These are phyloP conservation scores for Silene latifolia DNA, from an alignment of 148 eudicot species.

Conservation along the genomic window DNA sequence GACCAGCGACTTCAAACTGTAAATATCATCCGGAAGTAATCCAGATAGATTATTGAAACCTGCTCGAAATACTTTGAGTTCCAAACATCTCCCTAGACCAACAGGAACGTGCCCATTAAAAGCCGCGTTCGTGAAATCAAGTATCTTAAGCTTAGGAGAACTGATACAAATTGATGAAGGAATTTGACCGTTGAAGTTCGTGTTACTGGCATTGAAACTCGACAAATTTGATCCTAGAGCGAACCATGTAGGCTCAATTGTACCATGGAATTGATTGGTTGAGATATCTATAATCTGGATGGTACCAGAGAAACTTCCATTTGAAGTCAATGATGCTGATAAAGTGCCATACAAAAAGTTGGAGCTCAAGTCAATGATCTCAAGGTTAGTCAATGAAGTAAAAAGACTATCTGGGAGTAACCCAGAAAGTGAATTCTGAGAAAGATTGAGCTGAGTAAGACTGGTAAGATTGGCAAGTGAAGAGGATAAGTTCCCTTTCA, in stretches of 20 bases:
- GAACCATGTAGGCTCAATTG: constrained; percentile 40
- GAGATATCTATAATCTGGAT: constrained; percentile 46
- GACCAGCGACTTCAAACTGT: constrained; percentile 34
- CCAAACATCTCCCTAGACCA: constrained; percentile 48
- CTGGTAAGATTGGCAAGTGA: constrained; percentile 43
- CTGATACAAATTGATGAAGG: constrained; percentile 48
- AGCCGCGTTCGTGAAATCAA: constrained; percentile 61
- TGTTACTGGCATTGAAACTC: constrained; percentile 55
- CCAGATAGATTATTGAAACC: constrained; percentile 61
- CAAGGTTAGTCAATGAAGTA: constrained; percentile 40
- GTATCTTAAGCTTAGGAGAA: constrained; percentile 37
- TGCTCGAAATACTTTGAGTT: constrained; percentile 49
- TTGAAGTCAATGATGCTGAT: constrained; percentile 22
- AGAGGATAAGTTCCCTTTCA: constrained; percentile 42
- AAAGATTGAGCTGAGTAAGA: constrained; percentile 58
- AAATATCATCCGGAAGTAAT: constrained; percentile 46
- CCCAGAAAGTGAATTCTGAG: constrained; percentile 57
- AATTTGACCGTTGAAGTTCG: constrained; percentile 47
- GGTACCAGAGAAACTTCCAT: constrained; percentile 38
- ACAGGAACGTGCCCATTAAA: constrained; percentile 46
- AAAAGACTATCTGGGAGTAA: constrained; percentile 58
- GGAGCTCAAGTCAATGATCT: constrained; percentile 60
- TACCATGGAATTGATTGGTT: constrained; percentile 53
- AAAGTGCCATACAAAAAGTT: constrained; percentile 52
- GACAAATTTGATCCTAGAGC: constrained; percentile 38